Evolutionary conservation across 2,329 filamentous ascomycete genomes (phyloP).

Genomic region (Aspergillus ustus): DNA sequence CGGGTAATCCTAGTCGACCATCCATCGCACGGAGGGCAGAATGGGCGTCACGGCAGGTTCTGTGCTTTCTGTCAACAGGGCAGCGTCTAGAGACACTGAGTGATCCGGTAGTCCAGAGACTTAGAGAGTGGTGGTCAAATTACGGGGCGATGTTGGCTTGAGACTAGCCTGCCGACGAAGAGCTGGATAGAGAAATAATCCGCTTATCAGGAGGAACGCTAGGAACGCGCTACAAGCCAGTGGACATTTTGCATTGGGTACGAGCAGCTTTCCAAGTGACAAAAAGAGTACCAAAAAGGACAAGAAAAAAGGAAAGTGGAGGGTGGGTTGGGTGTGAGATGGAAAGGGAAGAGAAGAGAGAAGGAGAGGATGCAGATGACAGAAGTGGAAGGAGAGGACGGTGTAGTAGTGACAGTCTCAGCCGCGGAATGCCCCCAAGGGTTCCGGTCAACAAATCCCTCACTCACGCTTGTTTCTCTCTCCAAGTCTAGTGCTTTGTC

Average conservation of each 20-base stretch:
- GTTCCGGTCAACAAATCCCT: slow-evolving; percentile 12
- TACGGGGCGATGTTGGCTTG: slow-evolving; percentile 11
- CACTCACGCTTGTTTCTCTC: not conserved
- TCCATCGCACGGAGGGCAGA: slow-evolving; percentile 30
- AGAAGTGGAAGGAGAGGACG: slow-evolving; percentile 12
- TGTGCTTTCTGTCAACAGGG: not conserved
- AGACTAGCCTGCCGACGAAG: slow-evolving; percentile 1
- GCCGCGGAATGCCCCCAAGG: slow-evolving; percentile 22
- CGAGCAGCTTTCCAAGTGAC: not conserved
- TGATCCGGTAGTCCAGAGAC: not conserved
- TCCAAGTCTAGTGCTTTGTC: not conserved
- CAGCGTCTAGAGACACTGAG: not conserved
- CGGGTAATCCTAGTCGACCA: slow-evolving; percentile 31
- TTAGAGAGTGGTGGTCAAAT: not conserved
- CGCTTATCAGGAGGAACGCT: slow-evolving; percentile 16
- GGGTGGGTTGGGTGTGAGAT: not conserved
- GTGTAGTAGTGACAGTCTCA: slow-evolving; percentile 4
- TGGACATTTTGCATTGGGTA: slow-evolving; percentile 4
- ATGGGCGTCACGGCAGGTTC: slow-evolving; percentile 11
- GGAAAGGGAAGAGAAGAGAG: not conserved
- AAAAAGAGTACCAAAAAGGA: not conserved
- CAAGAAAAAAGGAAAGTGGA: not conserved
- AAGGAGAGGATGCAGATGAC: slow-evolving; percentile 4
- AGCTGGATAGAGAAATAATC: slow-evolving; percentile 5
- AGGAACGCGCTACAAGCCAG: not conserved